phyloP scores from a whole-genome alignment of 2,329 filamentous ascomycete species.

The Penicillium sp. region DNA sequence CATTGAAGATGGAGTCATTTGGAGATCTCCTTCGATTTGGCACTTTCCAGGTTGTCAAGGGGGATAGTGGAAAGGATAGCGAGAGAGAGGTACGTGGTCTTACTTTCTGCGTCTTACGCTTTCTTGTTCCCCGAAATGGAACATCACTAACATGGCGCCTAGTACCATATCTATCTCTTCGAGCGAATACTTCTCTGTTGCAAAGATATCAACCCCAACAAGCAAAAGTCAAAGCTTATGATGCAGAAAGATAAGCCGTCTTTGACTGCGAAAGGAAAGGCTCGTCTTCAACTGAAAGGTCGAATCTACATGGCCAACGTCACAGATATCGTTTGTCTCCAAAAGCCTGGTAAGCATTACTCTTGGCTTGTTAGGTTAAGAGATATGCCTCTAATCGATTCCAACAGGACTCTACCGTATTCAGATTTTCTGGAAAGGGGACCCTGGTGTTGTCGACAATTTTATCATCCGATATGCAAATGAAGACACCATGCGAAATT shows the following conservation, averaged over 20 bases:
- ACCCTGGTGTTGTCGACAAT: conserved; percentile 89
- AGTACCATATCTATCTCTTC: conserved; percentile 98
- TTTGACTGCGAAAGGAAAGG: conserved; percentile 65
- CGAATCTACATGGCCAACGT: conserved; percentile 99
- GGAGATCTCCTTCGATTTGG: conserved; percentile 81
- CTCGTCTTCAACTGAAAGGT: conserved; percentile 78
- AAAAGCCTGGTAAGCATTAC: conserved; percentile 66
- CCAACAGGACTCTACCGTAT: conserved; percentile 74
- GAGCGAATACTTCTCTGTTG: conserved; percentile 91
- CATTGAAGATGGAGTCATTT: conserved; percentile 80
- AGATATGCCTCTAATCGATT: not conserved
- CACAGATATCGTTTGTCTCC: conserved; percentile 79
- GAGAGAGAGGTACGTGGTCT: conserved; percentile 66
- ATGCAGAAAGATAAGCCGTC: conserved; percentile 59
- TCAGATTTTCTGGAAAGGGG: conserved; percentile 97
- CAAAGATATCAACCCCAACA: conserved; percentile 83
- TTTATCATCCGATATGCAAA: conserved; percentile 90
- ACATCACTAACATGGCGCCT: conserved; percentile 14
- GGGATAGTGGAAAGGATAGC: conserved; percentile 65
- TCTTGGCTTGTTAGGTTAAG: conserved; percentile 1
- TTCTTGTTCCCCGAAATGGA: not conserved
- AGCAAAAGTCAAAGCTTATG: conserved; percentile 59
- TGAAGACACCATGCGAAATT: conserved; percentile 88
- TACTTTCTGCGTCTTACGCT: conserved; percentile 1
- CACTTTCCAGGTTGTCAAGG: conserved; percentile 81